phyloP scores from a whole-genome alignment of 345 rosid genomes.

The Cardamine occulta region DNA sequence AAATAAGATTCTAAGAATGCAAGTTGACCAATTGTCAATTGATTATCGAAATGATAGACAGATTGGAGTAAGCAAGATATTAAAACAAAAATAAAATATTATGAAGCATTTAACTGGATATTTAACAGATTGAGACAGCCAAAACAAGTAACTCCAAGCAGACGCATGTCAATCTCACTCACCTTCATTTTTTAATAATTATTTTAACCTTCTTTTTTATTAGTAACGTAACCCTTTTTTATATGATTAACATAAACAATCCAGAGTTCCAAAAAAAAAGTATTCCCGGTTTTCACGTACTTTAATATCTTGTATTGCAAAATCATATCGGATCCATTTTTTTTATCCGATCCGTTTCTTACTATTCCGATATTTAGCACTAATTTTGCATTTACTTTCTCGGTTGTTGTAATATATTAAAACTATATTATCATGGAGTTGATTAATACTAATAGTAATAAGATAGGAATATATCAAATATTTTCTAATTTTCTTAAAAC shows the following conservation, averaged over 20 bases:
- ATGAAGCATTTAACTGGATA: conserved; percentile 24
- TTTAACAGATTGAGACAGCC: conserved; percentile 33
- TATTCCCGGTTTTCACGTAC: conserved; percentile 35
- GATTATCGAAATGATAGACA: conserved; percentile 27
- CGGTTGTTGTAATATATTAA: background rate
- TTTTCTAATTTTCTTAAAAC: background rate
- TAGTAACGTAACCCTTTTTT: conserved; percentile 15
- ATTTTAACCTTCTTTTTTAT: background rate
- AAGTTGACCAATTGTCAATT: conserved; percentile 37
- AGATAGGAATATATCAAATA: background rate
- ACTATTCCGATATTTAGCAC: background rate
- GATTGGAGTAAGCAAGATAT: conserved; percentile 20
- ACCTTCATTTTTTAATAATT: conserved; percentile 3
- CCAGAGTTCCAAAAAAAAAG: conserved; percentile 31
- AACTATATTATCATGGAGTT: background rate
- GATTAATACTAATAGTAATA: background rate
- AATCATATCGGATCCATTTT: background rate
- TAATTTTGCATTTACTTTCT: background rate
- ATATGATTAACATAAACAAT: background rate
- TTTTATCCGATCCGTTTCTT: background rate
- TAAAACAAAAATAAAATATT: background rate
- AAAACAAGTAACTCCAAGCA: conserved; percentile 38
- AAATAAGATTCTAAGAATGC: conserved; percentile 26
- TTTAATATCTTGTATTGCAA: conserved; percentile 18
- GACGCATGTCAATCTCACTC: conserved; percentile 35